Base-by-base conservation (phyloP, 306 rosid genomes). In the Mimosa pudica region DNA sequence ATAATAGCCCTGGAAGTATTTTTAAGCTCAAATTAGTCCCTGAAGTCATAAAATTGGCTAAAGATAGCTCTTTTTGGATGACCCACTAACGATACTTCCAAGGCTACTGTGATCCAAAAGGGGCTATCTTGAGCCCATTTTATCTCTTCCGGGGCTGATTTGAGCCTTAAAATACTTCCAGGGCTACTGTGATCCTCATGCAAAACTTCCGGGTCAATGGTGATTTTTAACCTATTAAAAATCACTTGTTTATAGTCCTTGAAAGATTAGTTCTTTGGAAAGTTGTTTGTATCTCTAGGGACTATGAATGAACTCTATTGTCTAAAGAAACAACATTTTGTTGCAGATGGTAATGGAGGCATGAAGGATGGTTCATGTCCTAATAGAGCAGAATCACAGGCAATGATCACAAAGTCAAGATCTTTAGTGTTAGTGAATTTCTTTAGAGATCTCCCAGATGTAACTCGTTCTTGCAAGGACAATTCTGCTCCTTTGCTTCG, bases 291-390 rank as follows among this genome's bases (percentile, higher is more conserved):
- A 60, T 60, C 3, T 11, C 67, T 61, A 10, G 3, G 65, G 24
- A 8, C 67, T 61, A 10, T 10, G 65, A 60, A 8, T 35, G 35
- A 3, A 60, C 32, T 10, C 65, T 2, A 24, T 51, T 51, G 10
- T 8, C 17, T 61, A 4, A 24, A 32, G 42, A 32, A 61, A 4
- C 16, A 61, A 61, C 24, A 20, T 10, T 61, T 20, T 61, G 68
- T 44, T 86, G 76, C 85, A 90, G 92, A 92, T 85, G 97, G 94
- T 44, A 70, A 88, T 73, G 89, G 83, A 9, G 93, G 97, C 17
- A 91, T 94, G 97, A 89, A 80, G 77, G 85, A 79, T 4, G 97
- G 98, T 10, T 83, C 80, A 0, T 94, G 92, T 65, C 90, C 92
- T 1, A 92, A 91, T 84, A 81, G 95, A 2, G 91, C 75, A 30